Percentiles rank a stretch among this genome's conserved stretches.
phyloP scores from a whole-genome alignment of 2,329 filamentous ascomycete species.

The Trichoderma sp. region DNA sequence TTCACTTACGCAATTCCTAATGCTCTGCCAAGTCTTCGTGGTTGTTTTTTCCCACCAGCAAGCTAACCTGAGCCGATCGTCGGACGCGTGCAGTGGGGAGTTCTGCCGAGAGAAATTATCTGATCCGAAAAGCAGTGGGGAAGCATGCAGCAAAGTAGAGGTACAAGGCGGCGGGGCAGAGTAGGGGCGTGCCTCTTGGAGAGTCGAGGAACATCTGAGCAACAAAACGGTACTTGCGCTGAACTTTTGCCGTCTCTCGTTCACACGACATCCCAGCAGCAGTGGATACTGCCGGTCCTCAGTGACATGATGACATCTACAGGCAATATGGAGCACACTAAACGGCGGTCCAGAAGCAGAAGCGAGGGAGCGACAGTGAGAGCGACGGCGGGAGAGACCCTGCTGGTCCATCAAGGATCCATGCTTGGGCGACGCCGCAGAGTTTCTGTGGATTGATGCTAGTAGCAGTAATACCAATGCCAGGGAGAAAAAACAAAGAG shows the following conservation, averaged over 20 bases:
- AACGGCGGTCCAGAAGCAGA: not conserved
- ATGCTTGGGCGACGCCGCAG: not conserved
- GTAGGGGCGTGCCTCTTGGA: conserved; percentile 17
- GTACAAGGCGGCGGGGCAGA: conserved; percentile 7
- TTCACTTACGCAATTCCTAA: conserved; percentile 9
- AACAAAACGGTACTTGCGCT: conserved; percentile 8
- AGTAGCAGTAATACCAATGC: not conserved
- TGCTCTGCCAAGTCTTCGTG: conserved; percentile 10
- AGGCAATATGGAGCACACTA: conserved; percentile 18
- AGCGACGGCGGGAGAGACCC: conserved; percentile 1
- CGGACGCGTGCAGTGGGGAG: conserved; percentile 17
- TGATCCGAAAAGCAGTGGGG: conserved; percentile 39
- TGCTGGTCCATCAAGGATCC: conserved; percentile 1
- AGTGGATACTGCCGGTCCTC: conserved; percentile 21
- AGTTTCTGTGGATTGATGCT: not conserved
- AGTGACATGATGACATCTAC: not conserved
- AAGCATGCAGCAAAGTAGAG: conserved; percentile 16
- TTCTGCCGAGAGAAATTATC: conserved; percentile 40
- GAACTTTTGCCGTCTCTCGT: not conserved
- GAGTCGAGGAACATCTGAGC: not conserved
- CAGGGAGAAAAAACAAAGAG: not conserved
- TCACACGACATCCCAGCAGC: not conserved
- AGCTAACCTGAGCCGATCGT: conserved; percentile 13
- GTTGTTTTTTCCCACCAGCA: not conserved
- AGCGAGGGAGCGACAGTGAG: not conserved